Evolutionary conservation across 495 filamentous ascomycete genomes (phyloP).

Genomic region (Schizothecium vesticola): DNA sequence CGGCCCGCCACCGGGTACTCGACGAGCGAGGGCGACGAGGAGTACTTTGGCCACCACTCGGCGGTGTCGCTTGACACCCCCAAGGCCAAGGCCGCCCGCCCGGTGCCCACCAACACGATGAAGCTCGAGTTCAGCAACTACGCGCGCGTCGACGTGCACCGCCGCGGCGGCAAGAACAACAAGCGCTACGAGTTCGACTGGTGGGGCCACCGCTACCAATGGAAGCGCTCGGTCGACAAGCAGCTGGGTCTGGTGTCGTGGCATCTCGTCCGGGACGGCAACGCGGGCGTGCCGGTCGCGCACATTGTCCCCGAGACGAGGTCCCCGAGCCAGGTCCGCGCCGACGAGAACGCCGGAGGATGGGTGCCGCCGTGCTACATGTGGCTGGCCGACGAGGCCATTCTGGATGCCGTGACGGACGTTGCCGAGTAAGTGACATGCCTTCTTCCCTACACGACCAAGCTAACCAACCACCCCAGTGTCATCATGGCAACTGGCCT

Average conservation of each 20-base stretch:
- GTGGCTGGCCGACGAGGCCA: slow-evolving; percentile 71
- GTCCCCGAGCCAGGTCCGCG: slow-evolving; percentile 60
- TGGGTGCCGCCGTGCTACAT: slow-evolving; percentile 89
- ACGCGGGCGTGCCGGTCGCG: slow-evolving; percentile 60
- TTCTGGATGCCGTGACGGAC: slow-evolving; percentile 65
- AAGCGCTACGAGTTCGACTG: slow-evolving; percentile 90
- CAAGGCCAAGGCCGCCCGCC: slow-evolving; percentile 31
- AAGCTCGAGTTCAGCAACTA: slow-evolving; percentile 97
- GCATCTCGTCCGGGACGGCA: slow-evolving; percentile 64
- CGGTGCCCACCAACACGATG: slow-evolving; percentile 62
- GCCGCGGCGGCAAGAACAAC: slow-evolving; percentile 60
- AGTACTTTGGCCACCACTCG: slow-evolving; percentile 41
- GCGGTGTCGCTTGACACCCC: slow-evolving; percentile 28
- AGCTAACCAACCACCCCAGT: slow-evolving; percentile 42
- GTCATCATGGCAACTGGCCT: slow-evolving; percentile 87
- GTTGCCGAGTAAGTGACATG: slow-evolving; percentile 94
- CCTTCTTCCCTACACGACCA: slow-evolving; percentile 10
- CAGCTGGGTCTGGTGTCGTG: slow-evolving; percentile 60
- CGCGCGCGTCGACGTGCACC: slow-evolving; percentile 78
- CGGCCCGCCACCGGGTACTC: slow-evolving; percentile 43
- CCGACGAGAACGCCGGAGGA: slow-evolving; percentile 73
- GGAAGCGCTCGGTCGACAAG: slow-evolving; percentile 68
- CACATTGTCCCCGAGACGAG: slow-evolving; percentile 80
- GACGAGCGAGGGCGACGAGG: slow-evolving; percentile 42
- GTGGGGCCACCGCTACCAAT: slow-evolving; percentile 81